Conservation (phyloP, 148 eudicot genomes). For the Simmondsia chinensis region DNA sequence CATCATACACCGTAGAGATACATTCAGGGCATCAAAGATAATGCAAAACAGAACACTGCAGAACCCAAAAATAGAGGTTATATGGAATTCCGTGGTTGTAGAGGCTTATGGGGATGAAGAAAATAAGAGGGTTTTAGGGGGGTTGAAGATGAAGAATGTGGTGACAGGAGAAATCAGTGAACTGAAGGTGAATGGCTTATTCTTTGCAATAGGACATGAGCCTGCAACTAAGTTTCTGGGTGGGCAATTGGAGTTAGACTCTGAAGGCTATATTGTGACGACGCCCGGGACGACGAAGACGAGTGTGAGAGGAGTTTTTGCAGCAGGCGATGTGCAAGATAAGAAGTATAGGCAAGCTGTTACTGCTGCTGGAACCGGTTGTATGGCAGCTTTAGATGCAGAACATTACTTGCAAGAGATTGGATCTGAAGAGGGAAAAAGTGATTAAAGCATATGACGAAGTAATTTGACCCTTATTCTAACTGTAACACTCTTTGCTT, state of each 20-base stretch:
- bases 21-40: constrained; percentile 81
- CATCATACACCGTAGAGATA: constrained; percentile 59
- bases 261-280: constrained; percentile 71
- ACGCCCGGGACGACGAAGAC: constrained; percentile 64
- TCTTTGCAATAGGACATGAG: constrained; percentile 87
- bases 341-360: constrained; percentile 92
- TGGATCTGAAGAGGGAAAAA: constrained; percentile 64
- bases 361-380: constrained; percentile 94
- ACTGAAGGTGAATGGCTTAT: constrained; percentile 60
- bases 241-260: constrained; percentile 62
- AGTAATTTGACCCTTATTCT: no score
- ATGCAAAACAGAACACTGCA: constrained; percentile 61
- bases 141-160: constrained; percentile 69
- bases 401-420: constrained; percentile 84
- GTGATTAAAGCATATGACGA: no score
- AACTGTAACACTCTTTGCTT: no score
- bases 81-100: constrained; percentile 70
- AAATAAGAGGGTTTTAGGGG: constrained; percentile 43
- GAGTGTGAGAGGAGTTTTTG: constrained; percentile 75
- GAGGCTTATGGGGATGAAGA: constrained; percentile 80
- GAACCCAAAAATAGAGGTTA: constrained; percentile 68
- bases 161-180: constrained; percentile 51
- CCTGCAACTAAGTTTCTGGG: constrained; percentile 83
- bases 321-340: constrained; percentile 96
- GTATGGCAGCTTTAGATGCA: constrained; percentile 87